These are phyloP conservation scores for Debaryomyces sp. DNA, from an alignment of 1,139 yeast species.

Conservation along the genomic window DNA sequence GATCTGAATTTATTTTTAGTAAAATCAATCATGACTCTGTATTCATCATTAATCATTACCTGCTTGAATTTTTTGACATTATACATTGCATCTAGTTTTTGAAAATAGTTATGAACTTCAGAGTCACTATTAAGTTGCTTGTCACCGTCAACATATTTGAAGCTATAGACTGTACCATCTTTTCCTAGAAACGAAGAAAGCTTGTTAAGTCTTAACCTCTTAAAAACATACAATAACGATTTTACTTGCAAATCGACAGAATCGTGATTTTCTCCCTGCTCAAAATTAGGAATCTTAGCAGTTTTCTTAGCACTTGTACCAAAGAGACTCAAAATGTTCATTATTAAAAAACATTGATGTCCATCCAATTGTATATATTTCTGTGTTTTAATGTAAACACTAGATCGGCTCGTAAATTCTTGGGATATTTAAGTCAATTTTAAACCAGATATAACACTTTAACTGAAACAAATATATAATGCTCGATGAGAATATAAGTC, in stretches of 20 bases:
- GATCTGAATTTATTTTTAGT: conserved; percentile 65
- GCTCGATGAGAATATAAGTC: background rate
- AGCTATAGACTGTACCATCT: conserved; percentile 15
- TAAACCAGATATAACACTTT: background rate
- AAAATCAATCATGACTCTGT: conserved; percentile 66
- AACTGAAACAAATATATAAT: background rate
- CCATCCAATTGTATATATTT: background rate
- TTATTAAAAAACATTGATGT: background rate
- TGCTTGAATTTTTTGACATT: conserved; percentile 47
- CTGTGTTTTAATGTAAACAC: background rate
- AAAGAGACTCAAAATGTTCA: conserved; percentile 9
- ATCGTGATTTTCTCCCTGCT: conserved; percentile 53
- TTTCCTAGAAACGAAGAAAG: conserved; percentile 41
- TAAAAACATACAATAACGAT: conserved; percentile 57
- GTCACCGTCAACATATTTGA: conserved; percentile 20
- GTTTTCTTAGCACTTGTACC: conserved; percentile 3
- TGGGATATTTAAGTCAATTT: background rate
- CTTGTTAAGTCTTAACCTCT: conserved; percentile 50
- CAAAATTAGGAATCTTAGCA: conserved; percentile 44
- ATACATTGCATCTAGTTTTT: conserved; percentile 55
- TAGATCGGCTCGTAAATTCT: background rate
- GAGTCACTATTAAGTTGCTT: background rate
- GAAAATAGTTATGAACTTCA: conserved; percentile 12
- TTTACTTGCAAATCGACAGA: conserved; percentile 61
- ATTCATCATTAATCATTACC: conserved; percentile 52